Conservation (phyloP, 116 monocot species). For the Phalaenopsis hybrid region DNA sequence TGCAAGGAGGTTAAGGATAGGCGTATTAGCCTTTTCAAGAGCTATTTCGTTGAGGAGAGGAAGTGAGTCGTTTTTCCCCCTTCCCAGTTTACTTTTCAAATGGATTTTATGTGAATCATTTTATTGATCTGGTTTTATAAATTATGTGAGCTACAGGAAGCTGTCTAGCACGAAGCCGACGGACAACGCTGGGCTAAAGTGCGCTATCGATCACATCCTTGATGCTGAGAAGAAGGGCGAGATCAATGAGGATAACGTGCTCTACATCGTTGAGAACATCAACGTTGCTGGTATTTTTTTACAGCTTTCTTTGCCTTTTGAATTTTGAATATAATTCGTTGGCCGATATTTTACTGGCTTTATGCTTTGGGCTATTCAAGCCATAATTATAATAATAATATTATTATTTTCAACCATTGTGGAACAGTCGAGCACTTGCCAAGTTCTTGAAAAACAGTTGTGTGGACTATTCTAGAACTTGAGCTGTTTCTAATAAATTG, state of each 20-base stretch:
- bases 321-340: too few relatives aligned
- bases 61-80: neutral
- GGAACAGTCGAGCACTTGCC: too few relatives aligned
- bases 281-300: conserved; percentile 45
- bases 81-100: neutral
- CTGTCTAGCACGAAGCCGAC: conserved; percentile 40
- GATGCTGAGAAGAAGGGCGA: conserved; percentile 76
- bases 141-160: conserved; percentile 26
- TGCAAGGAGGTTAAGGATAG: conserved; percentile 31
- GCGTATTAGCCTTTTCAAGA: conserved; percentile 33
- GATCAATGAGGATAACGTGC: conserved; percentile 76
- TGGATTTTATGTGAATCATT: neutral
- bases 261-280: conserved; percentile 89
- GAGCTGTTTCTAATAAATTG: too few relatives aligned
- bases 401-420: too few relatives aligned
- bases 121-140: neutral
- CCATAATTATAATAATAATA: too few relatives aligned
- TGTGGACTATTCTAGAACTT: too few relatives aligned
- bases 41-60: conserved; percentile 25
- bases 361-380: too few relatives aligned
- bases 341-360: too few relatives aligned
- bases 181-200: conserved; percentile 39
- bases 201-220: conserved; percentile 73
- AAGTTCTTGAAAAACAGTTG: too few relatives aligned
- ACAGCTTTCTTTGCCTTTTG: neutral